Conservation (phyloP, 2,329 filamentous ascomycete genomes). For the Lachnellula arida region DNA sequence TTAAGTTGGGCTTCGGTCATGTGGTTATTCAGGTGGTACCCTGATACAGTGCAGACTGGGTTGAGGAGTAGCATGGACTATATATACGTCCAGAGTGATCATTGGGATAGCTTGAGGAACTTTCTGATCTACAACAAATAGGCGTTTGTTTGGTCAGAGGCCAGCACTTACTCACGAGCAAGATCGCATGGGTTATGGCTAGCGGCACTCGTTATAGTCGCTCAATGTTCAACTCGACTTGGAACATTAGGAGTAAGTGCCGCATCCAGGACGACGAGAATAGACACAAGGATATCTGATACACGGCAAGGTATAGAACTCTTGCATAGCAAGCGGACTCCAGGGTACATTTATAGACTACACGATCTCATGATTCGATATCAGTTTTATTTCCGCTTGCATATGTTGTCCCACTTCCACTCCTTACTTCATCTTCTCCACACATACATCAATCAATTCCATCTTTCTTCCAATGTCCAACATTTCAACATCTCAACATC, state of each 20-base stretch:
- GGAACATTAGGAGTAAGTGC: too few species aligned
- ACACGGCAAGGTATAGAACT: neutral
- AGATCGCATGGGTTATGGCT: too few species aligned
- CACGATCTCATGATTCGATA: slow-evolving; percentile 5
- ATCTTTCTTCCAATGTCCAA: neutral
- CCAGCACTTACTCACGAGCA: too few species aligned
- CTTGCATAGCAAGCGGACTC: slow-evolving; percentile 7
- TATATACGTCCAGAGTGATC: slow-evolving; percentile 85
- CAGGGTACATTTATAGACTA: slow-evolving; percentile 12
- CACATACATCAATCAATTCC: neutral
- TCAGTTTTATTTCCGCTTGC: neutral
- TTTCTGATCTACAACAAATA: slow-evolving; percentile 80
- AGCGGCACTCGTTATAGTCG: too few species aligned
- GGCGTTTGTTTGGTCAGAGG: neutral
- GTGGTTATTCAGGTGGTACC: slow-evolving; percentile 90
- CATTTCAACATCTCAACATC: too few species aligned
- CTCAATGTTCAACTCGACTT: too few species aligned
- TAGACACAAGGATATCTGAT: neutral
- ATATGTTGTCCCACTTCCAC: neutral
- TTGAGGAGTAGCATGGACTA: slow-evolving; percentile 95
- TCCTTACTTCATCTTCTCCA: neutral
- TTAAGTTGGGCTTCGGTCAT: slow-evolving; percentile 91
- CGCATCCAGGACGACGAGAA: neutral
- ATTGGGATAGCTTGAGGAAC: slow-evolving; percentile 82
- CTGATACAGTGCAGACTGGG: slow-evolving; percentile 85